Conservation (phyloP, 2,329 filamentous ascomycete genomes). For the Colletotrichum siamense region DNA sequence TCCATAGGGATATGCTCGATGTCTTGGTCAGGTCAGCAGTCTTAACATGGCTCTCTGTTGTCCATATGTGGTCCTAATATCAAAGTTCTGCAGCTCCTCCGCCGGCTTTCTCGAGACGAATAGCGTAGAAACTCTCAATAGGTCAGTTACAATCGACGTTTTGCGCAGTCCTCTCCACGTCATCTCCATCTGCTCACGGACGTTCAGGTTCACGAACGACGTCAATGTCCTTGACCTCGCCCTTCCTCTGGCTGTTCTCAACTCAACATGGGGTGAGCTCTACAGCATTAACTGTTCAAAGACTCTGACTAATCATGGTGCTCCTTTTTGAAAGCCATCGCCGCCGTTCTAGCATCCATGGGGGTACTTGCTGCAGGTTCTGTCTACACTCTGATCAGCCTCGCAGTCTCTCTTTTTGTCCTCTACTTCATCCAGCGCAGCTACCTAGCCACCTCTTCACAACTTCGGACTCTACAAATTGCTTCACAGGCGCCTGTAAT, state of each 20-base stretch:
- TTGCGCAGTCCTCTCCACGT: fast-evolving
- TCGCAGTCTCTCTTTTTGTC: neutral
- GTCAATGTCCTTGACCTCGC: neutral
- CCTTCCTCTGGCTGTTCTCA: neutral
- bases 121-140: neutral
- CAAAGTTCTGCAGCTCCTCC: neutral
- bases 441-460: neutral
- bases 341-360: neutral
- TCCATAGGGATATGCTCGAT: neutral
- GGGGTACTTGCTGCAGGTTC: neutral
- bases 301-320: no score
- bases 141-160: neutral
- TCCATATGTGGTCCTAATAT: neutral
- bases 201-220: neutral
- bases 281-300: no score
- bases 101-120: neutral
- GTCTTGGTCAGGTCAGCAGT: neutral
- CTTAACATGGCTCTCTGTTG: neutral
- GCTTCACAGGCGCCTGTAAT: neutral
- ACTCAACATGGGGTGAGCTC: neutral
- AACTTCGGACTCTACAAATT: neutral
- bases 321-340: neutral
- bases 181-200: neutral
- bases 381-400: neutral
- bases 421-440: neutral